Evolutionary conservation across 306 rosid species (phyloP), one percentile per base, ranked within the genome.

Genomic region (Hippophae gyantsensis): DNA sequence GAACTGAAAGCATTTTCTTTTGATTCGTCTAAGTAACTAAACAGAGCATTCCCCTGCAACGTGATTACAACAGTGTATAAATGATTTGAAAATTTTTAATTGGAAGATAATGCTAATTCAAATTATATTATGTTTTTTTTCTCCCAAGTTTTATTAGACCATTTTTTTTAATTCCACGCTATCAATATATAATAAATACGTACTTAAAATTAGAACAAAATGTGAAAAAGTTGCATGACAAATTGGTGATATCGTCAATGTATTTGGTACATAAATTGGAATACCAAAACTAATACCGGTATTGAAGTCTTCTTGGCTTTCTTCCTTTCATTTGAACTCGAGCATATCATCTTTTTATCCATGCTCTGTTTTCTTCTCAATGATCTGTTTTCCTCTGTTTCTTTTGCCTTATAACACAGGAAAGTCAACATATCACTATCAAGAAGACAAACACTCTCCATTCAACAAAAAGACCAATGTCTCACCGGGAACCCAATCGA

Each of bases 401-500:
- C 42, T 26, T n/a, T 42, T 63, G 59, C 72, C 89, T 18, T 18
- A 18, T 18, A 18, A 18, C 23, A 18, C 23, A 85, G 94, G 72
- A 71, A 66, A 61, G 69, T 85, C 57, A 82, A 85, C 60, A 81
- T 7, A 7, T 85, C 94, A 10, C 23, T 82, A 1, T 51, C 50
- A 2, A 77, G 84, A 57, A 69, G 86, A 32, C 54, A 73, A 61
- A 73, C 69, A 8, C 76, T 79, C 5, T 53, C 74, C 10, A 3
- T 63, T 38, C 44, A 64, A 57, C 53, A 41, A 0, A 82, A 82
- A 52, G 80, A 69, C 45, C 76, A 80, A 63, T 85, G 94, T 52
- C 62, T 82, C 47, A 77, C 89, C 13, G 94, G 94, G 0, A 85
- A 85, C 48, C 94, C 94, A 6, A 57, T 85, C 5, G 94, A 85